A percentile compares a stretch with the other conserved stretches of the same genome.
These are phyloP conservation scores for Pseudocercospora macadamiae DNA, from an alignment of 2,329 filamentous ascomycete genomes.

Conservation along the genomic window DNA sequence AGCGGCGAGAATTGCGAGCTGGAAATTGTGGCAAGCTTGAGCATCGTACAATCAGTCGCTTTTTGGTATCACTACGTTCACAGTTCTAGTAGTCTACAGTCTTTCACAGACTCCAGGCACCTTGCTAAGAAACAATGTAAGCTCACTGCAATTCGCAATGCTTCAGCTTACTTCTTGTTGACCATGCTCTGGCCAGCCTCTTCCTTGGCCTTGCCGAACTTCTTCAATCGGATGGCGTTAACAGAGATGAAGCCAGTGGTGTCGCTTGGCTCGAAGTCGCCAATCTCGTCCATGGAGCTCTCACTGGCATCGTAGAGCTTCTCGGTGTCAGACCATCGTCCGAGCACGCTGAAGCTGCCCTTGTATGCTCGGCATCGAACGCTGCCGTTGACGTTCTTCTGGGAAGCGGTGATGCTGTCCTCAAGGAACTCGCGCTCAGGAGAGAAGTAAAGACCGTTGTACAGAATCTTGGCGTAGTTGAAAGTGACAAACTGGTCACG, in stretches of 20 bases:
- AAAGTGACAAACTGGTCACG: constrained; percentile 72
- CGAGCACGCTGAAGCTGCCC: constrained; percentile 64
- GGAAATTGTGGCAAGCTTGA: background rate
- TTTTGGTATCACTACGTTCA: constrained; percentile 5
- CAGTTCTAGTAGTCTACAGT: constrained; percentile 5
- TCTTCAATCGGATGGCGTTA: constrained; percentile 63
- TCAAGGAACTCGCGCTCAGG: constrained; percentile 73
- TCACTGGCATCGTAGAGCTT: constrained; percentile 71
- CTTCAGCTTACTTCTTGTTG: constrained; percentile 15
- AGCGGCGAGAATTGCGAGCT: background rate
- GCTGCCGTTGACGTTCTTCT: constrained; percentile 64
- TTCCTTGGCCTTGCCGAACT: constrained; percentile 44
- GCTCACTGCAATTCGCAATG: background rate
- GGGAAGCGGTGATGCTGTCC: constrained; percentile 62
- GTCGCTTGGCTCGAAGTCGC: constrained; percentile 67
- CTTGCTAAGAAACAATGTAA: constrained; percentile 8
- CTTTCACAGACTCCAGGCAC: constrained; percentile 5
- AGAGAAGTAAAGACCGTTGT: constrained; percentile 71
- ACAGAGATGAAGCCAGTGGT: constrained; percentile 72
- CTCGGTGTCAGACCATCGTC: constrained; percentile 64
- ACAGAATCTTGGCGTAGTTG: constrained; percentile 61
- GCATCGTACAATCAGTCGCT: no score
- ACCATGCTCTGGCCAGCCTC: constrained; percentile 40
- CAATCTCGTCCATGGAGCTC: constrained; percentile 71
- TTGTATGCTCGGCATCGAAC: constrained; percentile 69